Conservation (phyloP, 192 early-diverging fungal genomes). For the Podila clonocystis region DNA sequence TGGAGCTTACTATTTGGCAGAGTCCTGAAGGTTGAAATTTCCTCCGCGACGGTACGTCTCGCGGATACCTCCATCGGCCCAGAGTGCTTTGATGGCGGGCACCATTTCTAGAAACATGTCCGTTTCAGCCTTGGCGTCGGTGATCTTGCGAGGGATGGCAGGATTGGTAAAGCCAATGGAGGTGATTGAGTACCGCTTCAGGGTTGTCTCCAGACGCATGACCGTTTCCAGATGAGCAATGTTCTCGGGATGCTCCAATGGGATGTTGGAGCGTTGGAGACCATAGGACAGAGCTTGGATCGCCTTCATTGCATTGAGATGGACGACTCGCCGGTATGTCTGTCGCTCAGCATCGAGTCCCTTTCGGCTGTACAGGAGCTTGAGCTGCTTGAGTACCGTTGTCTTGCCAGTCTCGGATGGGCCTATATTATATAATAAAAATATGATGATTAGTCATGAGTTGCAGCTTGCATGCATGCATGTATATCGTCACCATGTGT, state of each 20-base stretch:
- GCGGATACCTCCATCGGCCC: conserved; percentile 48
- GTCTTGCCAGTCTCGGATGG: conserved; percentile 70
- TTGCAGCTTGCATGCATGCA: conserved; percentile 1
- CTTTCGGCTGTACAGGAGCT: conserved; percentile 31
- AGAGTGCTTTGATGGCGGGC: conserved; percentile 47
- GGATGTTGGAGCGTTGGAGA: conserved; percentile 28
- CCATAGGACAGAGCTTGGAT: conserved; percentile 46
- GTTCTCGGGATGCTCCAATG: conserved; percentile 36
- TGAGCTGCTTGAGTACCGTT: conserved; percentile 51
- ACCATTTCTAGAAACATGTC: conserved; percentile 38
- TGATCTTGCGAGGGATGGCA: conserved; percentile 22
- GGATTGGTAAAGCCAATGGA: conserved; percentile 32
- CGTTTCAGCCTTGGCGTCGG: conserved; percentile 28
- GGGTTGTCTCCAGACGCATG: conserved; percentile 21
- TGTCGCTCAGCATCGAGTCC: conserved; percentile 48
- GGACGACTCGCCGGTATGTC: conserved; percentile 43
- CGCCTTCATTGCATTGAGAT: conserved; percentile 48
- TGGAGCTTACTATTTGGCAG: conserved; percentile 52
- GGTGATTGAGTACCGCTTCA: conserved; percentile 46
- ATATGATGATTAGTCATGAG: background rate
- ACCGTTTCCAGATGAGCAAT: conserved; percentile 38
- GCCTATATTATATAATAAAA: conserved; percentile 28
- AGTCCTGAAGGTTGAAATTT: conserved; percentile 56
- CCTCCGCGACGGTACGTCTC: conserved; percentile 37
- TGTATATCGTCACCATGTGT: background rate